These are phyloP conservation scores for Coemansia sp. DNA, from an alignment of 192 early-diverging fungal genomes.

Conservation along the genomic window DNA sequence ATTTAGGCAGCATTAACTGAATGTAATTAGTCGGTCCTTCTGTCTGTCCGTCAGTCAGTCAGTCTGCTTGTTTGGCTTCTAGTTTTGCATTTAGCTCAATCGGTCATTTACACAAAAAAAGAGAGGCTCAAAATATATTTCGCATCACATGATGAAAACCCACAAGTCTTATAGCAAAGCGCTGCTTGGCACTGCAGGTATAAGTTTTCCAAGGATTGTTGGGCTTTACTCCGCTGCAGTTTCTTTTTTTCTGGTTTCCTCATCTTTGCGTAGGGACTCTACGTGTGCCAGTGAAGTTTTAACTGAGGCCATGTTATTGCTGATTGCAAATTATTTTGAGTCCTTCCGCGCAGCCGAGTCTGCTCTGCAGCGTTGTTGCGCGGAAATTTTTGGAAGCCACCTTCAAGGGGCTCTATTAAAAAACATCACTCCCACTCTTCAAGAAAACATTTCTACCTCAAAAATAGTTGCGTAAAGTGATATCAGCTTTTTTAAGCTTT, in stretches of 20 bases:
- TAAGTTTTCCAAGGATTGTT: background rate
- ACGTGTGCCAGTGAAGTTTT: constrained; percentile 51
- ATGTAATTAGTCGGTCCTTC: too few relatives aligned
- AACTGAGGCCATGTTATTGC: constrained; percentile 49
- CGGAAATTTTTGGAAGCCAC: constrained; percentile 55
- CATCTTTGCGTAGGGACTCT: constrained; percentile 50
- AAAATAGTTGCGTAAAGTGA: too few relatives aligned
- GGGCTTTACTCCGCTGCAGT: background rate
- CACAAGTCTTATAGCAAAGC: background rate
- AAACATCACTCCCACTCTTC: too few relatives aligned
- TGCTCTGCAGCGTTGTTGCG: constrained; percentile 14
- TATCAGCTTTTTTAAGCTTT: too few relatives aligned
- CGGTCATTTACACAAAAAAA: too few relatives aligned
- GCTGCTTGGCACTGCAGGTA: background rate
- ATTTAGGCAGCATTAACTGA: too few relatives aligned
- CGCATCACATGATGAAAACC: background rate
- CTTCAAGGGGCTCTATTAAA: too few relatives aligned
- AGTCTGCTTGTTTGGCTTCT: too few relatives aligned
- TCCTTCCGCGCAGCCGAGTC: constrained; percentile 29
- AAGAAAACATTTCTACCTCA: too few relatives aligned
- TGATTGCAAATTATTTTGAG: constrained; percentile 51
- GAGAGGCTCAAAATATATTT: background rate
- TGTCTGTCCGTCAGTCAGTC: too few relatives aligned
- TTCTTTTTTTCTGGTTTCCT: constrained; percentile 3
- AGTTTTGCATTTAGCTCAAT: too few relatives aligned